Evolutionary conservation across 2,329 filamentous ascomycete species (phyloP), one percentile per base, ranked within the genome.

Genomic region (Keithomyces neogunnii): DNA sequence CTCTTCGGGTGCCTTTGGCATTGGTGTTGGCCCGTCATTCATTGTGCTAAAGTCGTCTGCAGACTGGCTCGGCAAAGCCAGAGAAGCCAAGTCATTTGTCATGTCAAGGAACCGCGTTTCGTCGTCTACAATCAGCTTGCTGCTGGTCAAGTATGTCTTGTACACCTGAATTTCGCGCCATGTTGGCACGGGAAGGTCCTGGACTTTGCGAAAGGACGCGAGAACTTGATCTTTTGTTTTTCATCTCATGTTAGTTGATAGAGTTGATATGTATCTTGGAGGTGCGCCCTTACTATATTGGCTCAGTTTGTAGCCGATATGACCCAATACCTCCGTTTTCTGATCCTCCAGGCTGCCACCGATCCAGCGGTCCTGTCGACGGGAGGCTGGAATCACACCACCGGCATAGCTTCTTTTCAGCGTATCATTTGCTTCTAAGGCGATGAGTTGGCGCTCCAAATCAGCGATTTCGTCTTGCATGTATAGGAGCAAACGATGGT

Each of bases 401-500:
- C 68, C 69, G 38, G 67, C 68, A 32, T 71, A 60, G 1, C 70
- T 67, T 3, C 73, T 65, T 7, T 65, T 69, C 54, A 76, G 71
- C 0, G 78, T 78, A 57, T 82, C 79, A 1, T 70, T 68, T 26
- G 69, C 70, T 60, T 96, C 91, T 1, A 93, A 68, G 0, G 75
- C 73, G 19, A 81, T 78, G 1, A 96, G 76, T 52, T 91, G 82
- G 60, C 89, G 84, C 66, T 96, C 90, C 38, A 95, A 73, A 59
- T 92, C 86, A 32, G 77, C 75, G 19, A 96, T 80, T 64, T 95
- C 89, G 62, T 95, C 89, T 66, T 96, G 91, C 13, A 95, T 74
- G 55, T 93, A 84, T 0, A 96, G 73, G 3, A 96, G 71, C 3
- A 95, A 71, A 3, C 91, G 84, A 63, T 95, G 89, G 60, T 93